phyloP scores from a whole-genome alignment of 2,329 filamentous ascomycete genomes.

The Pestalotiopsis sp. region DNA sequence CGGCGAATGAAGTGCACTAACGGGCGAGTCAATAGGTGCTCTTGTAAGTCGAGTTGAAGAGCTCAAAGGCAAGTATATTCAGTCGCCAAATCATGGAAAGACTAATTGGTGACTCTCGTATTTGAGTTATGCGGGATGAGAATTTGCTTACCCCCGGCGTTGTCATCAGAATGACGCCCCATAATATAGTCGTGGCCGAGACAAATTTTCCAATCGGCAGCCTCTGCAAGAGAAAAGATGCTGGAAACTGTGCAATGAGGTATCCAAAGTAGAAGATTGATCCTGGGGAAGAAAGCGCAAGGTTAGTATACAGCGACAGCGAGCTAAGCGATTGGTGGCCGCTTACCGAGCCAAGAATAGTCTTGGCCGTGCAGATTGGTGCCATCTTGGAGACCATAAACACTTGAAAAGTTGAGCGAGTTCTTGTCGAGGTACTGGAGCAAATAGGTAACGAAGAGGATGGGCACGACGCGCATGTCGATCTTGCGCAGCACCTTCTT shows the following conservation, averaged over 20 bases:
- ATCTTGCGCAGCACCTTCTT: constrained; percentile 32
- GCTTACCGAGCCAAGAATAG: constrained; percentile 49
- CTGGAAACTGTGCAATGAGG: constrained; percentile 44
- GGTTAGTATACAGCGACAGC: not conserved
- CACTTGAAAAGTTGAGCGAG: constrained; percentile 50
- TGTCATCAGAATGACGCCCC: constrained; percentile 48
- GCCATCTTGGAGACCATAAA: constrained; percentile 46
- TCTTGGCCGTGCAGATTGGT: constrained; percentile 48
- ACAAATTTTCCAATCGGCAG: constrained; percentile 51
- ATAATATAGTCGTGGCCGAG: constrained; percentile 41
- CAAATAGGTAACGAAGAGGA: constrained; percentile 32
- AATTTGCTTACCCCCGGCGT: constrained; percentile 36
- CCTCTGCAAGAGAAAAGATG: constrained; percentile 44
- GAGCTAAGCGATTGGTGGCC: not conserved
- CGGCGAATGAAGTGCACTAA: constrained; percentile 50
- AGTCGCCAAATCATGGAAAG: too few relatives aligned
- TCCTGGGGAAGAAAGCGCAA: constrained; percentile 22
- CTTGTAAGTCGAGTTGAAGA: not conserved
- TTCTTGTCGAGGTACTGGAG: constrained; percentile 39
- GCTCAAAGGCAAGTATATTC: not conserved
- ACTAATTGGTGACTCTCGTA: too few relatives aligned
- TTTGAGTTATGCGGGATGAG: not conserved
- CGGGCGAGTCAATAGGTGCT: not conserved
- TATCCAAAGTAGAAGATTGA: constrained; percentile 55
- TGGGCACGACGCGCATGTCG: constrained; percentile 29